A percentile compares a stretch with the other conserved stretches of the same genome.
These are phyloP conservation scores for Colletotrichum incanum DNA, from an alignment of 2,329 filamentous ascomycete species.

Conservation along the genomic window DNA sequence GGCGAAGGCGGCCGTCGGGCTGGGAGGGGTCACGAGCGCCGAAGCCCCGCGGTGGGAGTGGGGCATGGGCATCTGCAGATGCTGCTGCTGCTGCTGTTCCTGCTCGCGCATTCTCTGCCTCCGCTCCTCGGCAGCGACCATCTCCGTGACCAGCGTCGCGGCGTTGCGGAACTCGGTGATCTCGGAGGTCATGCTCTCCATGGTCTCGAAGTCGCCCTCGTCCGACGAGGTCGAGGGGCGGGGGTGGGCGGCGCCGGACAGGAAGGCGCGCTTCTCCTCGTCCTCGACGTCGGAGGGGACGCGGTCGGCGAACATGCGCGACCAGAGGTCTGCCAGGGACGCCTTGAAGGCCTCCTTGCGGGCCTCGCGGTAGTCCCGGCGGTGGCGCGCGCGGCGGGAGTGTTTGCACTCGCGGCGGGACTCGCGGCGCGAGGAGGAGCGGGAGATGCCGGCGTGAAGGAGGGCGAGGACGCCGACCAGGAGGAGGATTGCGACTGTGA, in stretches of 20 bases:
- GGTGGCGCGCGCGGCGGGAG: constrained; percentile 46
- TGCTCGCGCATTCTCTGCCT: constrained; percentile 43
- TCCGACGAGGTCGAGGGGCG: constrained; percentile 40
- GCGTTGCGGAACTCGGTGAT: constrained; percentile 64
- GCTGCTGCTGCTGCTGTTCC: constrained; percentile 49
- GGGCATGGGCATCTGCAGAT: constrained; percentile 36
- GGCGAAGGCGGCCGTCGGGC: constrained; percentile 49
- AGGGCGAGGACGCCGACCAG: constrained; percentile 46
- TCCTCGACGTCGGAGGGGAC: constrained; percentile 48
- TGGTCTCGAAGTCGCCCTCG: constrained; percentile 25
- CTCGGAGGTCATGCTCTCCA: constrained; percentile 63
- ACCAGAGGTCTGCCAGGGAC: constrained; percentile 47
- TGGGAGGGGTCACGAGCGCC: constrained; percentile 41
- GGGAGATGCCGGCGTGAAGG: constrained; percentile 45
- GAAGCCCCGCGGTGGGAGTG: constrained; percentile 33
- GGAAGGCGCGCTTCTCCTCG: constrained; percentile 57
- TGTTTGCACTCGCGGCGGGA: constrained; percentile 23
- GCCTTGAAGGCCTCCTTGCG: constrained; percentile 46
- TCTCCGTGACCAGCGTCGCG: constrained; percentile 61
- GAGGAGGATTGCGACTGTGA: constrained; percentile 47
- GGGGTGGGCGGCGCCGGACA: constrained; percentile 37
- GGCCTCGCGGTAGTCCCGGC: constrained; percentile 44
- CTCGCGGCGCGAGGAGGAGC: constrained; percentile 29
- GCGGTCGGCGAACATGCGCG: constrained; percentile 51
- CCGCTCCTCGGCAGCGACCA: constrained; percentile 61